Evolutionary conservation across 805 yeast species (phyloP).

Genomic region (Kurtzmaniella fragi): DNA sequence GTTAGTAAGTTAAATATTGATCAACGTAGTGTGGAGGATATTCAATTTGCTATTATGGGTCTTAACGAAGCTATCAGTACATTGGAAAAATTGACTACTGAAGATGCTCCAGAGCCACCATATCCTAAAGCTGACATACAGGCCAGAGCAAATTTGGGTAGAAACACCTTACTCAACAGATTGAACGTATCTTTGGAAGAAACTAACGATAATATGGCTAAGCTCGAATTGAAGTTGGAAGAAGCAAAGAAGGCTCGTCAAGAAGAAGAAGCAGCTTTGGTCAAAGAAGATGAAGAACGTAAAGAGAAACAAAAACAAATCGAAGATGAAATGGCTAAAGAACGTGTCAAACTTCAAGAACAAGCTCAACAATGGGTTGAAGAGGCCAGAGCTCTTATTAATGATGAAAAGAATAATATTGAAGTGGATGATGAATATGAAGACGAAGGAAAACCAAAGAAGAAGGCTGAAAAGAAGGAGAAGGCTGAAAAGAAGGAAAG

Average conservation of each 20-base stretch:
- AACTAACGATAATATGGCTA: constrained; percentile 62
- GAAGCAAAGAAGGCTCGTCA: constrained; percentile 68
- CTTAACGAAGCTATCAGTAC: constrained; percentile 57
- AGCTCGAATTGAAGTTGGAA: constrained; percentile 55
- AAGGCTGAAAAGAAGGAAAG: constrained; percentile 24
- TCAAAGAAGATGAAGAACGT: constrained; percentile 35
- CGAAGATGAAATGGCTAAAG: constrained; percentile 42
- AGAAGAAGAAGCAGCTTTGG: constrained; percentile 42
- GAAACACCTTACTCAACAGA: constrained; percentile 66
- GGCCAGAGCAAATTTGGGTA: constrained; percentile 83
- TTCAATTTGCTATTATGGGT: constrained; percentile 51
- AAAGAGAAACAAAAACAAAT: constrained; percentile 39
- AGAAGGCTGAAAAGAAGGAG: constrained; percentile 19
- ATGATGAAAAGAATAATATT: constrained; percentile 9
- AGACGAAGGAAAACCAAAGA: constrained; percentile 22
- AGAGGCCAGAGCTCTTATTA: constrained; percentile 25
- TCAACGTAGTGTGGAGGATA: constrained; percentile 58
- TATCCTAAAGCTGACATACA: constrained; percentile 74
- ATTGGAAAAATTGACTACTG: constrained; percentile 53
- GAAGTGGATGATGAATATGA: constrained; percentile 38
- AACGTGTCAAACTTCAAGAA: constrained; percentile 44
- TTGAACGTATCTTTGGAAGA: constrained; percentile 66
- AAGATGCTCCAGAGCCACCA: constrained; percentile 59
- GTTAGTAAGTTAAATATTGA: constrained; percentile 54
- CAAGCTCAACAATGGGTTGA: constrained; percentile 49